phyloP scores from a whole-genome alignment of 2,329 filamentous ascomycete genomes.

The Aspergillus melleus region DNA sequence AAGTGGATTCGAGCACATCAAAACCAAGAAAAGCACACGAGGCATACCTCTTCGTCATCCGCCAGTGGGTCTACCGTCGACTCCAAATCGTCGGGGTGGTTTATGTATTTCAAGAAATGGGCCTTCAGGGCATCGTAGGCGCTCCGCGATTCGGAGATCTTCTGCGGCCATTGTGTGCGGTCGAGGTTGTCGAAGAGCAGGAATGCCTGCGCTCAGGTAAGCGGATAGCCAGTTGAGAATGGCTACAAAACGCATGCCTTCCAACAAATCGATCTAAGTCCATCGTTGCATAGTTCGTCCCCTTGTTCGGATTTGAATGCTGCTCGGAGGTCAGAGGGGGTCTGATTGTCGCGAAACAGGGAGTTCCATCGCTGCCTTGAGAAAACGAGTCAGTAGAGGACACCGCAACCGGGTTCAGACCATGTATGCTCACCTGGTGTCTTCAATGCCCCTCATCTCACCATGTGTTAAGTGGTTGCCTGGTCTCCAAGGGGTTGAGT shows the following conservation, averaged over 20 bases:
- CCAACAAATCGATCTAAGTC: conserved; percentile 87
- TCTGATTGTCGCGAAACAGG: conserved; percentile 56
- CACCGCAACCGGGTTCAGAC: neutral
- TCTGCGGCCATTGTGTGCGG: conserved; percentile 66
- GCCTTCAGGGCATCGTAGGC: conserved; percentile 72
- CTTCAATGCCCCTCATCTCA: conserved; percentile 56
- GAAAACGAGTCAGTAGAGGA: conserved; percentile 2
- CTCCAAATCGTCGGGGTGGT: conserved; percentile 78
- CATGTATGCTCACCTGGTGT: conserved; percentile 48
- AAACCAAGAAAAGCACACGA: conserved; percentile 25
- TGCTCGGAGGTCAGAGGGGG: conserved; percentile 62
- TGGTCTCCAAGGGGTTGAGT: neutral
- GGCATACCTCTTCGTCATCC: conserved; percentile 69
- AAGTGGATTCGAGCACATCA: conserved; percentile 41
- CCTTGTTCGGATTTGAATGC: conserved; percentile 62
- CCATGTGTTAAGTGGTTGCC: conserved; percentile 12
- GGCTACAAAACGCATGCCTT: conserved; percentile 58
- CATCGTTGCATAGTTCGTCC: conserved; percentile 66
- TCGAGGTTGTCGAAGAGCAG: conserved; percentile 71
- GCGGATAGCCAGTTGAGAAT: conserved; percentile 7
- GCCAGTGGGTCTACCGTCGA: conserved; percentile 78
- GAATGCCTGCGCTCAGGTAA: conserved; percentile 61
- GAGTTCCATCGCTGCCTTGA: conserved; percentile 67
- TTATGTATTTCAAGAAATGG: conserved; percentile 77
- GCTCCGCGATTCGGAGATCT: conserved; percentile 66